Evolutionary conservation across 805 yeast species (phyloP).

Genomic region (Candida sphagnicola): DNA sequence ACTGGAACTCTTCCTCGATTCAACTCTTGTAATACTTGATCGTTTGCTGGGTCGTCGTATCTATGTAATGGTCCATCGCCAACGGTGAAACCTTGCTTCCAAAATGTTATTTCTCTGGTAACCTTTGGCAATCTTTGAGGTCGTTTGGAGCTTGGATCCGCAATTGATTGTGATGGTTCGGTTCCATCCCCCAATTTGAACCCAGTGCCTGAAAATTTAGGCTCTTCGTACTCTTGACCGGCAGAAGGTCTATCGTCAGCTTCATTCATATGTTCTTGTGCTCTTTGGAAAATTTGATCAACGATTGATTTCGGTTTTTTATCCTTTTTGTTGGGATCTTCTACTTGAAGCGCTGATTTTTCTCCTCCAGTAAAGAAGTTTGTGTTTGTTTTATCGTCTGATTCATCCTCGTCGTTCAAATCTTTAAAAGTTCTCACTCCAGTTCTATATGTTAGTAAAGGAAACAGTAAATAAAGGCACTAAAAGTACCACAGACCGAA

Average conservation of each 20-base stretch:
- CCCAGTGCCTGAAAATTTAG: slow-evolving; percentile 47
- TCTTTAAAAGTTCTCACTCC: slow-evolving; percentile 38
- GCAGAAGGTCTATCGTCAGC: slow-evolving; percentile 35
- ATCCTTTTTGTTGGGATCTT: slow-evolving; percentile 56
- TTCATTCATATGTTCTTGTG: slow-evolving; percentile 43
- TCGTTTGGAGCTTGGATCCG: slow-evolving; percentile 23
- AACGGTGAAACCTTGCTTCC: slow-evolving; percentile 95
- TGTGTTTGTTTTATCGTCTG: slow-evolving; percentile 49
- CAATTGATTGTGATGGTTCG: slow-evolving; percentile 30
- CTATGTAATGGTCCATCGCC: slow-evolving; percentile 85
- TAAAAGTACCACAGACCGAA: too few relatives aligned
- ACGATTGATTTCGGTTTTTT: slow-evolving; percentile 43
- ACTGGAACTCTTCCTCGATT: slow-evolving; percentile 91
- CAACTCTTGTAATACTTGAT: slow-evolving; percentile 70
- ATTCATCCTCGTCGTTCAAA: slow-evolving; percentile 39
- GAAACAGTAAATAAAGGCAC: not conserved
- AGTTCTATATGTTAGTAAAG: slow-evolving; percentile 8
- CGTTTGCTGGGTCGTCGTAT: slow-evolving; percentile 91
- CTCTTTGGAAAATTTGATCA: slow-evolving; percentile 65
- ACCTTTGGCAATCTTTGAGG: slow-evolving; percentile 45
- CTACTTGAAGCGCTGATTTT: slow-evolving; percentile 75
- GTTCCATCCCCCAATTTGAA: slow-evolving; percentile 49
- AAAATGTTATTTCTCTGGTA: slow-evolving; percentile 80
- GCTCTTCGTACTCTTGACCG: slow-evolving; percentile 17
- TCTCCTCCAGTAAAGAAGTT: slow-evolving; percentile 69